A percentile compares a stretch with the other conserved stretches of the same genome.
Evolutionary conservation across 306 rosid genomes (phyloP).

Genomic region (Rubus parviflorus): DNA sequence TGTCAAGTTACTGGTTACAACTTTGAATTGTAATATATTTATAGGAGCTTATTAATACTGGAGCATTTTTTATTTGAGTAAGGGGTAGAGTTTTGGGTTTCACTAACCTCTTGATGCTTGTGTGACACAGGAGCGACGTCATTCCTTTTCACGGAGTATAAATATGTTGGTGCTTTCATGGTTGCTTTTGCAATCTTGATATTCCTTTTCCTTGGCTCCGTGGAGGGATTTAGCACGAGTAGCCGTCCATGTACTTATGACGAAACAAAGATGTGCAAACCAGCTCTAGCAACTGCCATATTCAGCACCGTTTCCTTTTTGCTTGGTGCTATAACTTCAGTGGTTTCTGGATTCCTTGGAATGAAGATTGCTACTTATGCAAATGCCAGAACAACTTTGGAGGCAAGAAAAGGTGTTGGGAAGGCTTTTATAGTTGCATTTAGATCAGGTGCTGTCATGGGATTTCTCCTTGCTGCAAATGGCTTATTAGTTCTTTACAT

Average conservation of each 20-base stretch:
- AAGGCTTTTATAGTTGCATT: slow-evolving; percentile 89
- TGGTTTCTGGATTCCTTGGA: slow-evolving; percentile 92
- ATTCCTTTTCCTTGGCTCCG: slow-evolving; percentile 92
- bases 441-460: slow-evolving; percentile 98
- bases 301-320: slow-evolving; percentile 80
- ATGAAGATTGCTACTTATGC: slow-evolving; percentile 97
- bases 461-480: slow-evolving; percentile 90
- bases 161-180: slow-evolving; percentile 87
- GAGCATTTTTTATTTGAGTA: background rate
- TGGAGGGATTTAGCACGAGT: slow-evolving; percentile 88
- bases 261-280: slow-evolving; percentile 64
- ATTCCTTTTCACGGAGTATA: slow-evolving; percentile 80
- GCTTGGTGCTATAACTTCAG: slow-evolving; percentile 84
- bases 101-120: slow-evolving; percentile 28
- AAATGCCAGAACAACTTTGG: slow-evolving; percentile 90
- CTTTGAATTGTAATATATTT: background rate
- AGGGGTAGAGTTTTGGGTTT: background rate
- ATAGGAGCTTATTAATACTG: too few species aligned
- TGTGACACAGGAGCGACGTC: slow-evolving; percentile 81
- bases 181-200: slow-evolving; percentile 78
- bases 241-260: slow-evolving; percentile 64
- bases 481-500: slow-evolving; percentile 89
- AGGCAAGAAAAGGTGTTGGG: slow-evolving; percentile 95
- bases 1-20: background rate
- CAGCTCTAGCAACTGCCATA: slow-evolving; percentile 84